Evolutionary conservation across 495 filamentous ascomycete species (phyloP).

Genomic region (Recurvomyces mirabilis): DNA sequence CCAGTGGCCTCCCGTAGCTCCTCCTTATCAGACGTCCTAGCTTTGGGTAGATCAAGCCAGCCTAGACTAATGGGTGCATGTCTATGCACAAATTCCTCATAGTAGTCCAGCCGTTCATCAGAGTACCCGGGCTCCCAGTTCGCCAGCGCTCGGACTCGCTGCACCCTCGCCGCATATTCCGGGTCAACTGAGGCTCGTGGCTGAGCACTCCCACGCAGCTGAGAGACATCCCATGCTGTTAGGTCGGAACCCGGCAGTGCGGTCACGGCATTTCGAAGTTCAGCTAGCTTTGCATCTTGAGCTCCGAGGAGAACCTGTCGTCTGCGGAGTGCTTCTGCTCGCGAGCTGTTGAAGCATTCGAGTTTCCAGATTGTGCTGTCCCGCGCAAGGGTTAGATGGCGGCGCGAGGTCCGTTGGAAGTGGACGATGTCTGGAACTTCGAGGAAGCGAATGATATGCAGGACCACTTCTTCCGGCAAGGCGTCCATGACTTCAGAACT

Average conservation of each 20-base stretch:
- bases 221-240: slow-evolving; percentile 11
- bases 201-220: slow-evolving; percentile 13
- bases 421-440: slow-evolving; percentile 54
- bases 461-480: slow-evolving; percentile 66
- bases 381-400: slow-evolving; percentile 55
- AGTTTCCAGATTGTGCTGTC: slow-evolving; percentile 68
- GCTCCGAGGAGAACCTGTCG: slow-evolving; percentile 33
- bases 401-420: slow-evolving; percentile 60
- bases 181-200: slow-evolving; percentile 16
- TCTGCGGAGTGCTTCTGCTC: slow-evolving; percentile 40
- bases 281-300: slow-evolving; percentile 22
- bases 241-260: slow-evolving; percentile 19
- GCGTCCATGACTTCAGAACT: slow-evolving; percentile 46
- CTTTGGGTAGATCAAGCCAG: slow-evolving; percentile 58
- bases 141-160: slow-evolving; percentile 46
- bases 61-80: slow-evolving; percentile 60
- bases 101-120: slow-evolving; percentile 61
- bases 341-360: slow-evolving; percentile 60
- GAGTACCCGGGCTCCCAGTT: slow-evolving; percentile 77
- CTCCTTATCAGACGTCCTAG: slow-evolving; percentile 26
- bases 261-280: slow-evolving; percentile 27
- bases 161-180: slow-evolving; percentile 27
- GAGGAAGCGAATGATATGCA: slow-evolving; percentile 68
- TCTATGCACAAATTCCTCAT: slow-evolving; percentile 76
- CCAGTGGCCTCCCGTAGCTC: slow-evolving; percentile 45